phyloP scores from a whole-genome alignment of 345 rosid species.

The Noccaea bulbosa region DNA sequence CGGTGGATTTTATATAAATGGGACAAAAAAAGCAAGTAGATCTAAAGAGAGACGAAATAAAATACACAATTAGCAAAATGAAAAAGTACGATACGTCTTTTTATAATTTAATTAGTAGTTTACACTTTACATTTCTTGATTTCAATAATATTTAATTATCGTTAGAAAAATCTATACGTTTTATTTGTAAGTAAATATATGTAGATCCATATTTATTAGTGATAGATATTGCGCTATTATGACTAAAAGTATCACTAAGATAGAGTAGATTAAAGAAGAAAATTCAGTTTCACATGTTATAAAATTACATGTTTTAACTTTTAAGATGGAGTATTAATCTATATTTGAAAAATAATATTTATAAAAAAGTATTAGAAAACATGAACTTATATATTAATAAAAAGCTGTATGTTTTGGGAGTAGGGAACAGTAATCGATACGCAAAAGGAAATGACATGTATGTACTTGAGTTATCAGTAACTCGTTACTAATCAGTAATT shows the following conservation, averaged over 20 bases:
- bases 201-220: slow-evolving; percentile 5
- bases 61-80: slow-evolving; percentile 16
- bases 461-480: neutral
- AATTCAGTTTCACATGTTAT: neutral
- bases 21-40: slow-evolving; percentile 47
- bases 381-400: slow-evolving; percentile 12
- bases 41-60: slow-evolving; percentile 47
- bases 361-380: neutral
- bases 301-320: too few species aligned
- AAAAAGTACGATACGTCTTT: slow-evolving; percentile 28
- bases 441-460: slow-evolving; percentile 7
- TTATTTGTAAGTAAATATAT: neutral
- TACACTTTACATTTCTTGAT: slow-evolving; percentile 3
- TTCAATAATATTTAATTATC: neutral
- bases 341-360: too few species aligned
- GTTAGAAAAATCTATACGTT: slow-evolving; percentile 8
- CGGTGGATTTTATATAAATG: slow-evolving; percentile 46
- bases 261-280: neutral
- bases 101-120: slow-evolving; percentile 12
- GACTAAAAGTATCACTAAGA: neutral
- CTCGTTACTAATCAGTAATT: neutral
- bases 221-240: slow-evolving; percentile 10
- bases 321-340: too few species aligned
- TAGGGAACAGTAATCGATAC: slow-evolving; percentile 40
- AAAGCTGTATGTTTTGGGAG: slow-evolving; percentile 14